These are phyloP conservation scores for Exserohilum turcica DNA, from an alignment of 2,329 filamentous ascomycete species.

Conservation along the genomic window DNA sequence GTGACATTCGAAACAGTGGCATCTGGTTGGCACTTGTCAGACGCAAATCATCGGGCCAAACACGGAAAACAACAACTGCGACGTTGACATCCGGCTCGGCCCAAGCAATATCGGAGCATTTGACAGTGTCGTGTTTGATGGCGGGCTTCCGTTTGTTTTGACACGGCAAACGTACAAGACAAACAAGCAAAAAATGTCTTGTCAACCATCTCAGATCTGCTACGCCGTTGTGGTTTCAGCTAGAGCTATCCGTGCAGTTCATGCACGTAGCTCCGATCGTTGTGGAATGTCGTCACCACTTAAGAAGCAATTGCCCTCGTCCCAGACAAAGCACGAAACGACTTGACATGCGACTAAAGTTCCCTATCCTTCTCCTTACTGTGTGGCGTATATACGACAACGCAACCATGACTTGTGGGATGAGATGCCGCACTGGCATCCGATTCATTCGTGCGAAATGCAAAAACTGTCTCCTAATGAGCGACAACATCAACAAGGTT, in stretches of 20 bases:
- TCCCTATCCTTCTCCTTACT: neutral
- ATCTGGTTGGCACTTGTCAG: constrained; percentile 5
- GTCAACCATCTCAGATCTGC: neutral
- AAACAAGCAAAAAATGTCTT: neutral
- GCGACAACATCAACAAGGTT: neutral
- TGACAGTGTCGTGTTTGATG: neutral
- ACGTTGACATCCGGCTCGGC: neutral
- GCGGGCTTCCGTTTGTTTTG: neutral
- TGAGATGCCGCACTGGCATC: too few relatives aligned
- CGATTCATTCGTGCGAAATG: too few relatives aligned
- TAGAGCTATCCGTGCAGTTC: neutral
- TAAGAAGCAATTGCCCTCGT: neutral
- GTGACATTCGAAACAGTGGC: constrained; percentile 1
- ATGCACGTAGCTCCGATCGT: neutral
- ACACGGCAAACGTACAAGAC: neutral
- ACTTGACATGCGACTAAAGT: neutral
- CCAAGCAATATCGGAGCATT: constrained; percentile 10
- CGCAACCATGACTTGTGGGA: neutral
- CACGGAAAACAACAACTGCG: constrained; percentile 2
- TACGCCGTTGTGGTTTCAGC: neutral
- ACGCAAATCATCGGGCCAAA: constrained; percentile 3
- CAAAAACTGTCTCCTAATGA: neutral
- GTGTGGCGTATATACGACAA: too few relatives aligned
- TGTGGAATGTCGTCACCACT: neutral
- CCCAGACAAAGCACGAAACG: neutral